These are phyloP conservation scores for Chlorella sp. DNA, from an alignment of 139 green algal genomes.

Conservation along the genomic window DNA sequence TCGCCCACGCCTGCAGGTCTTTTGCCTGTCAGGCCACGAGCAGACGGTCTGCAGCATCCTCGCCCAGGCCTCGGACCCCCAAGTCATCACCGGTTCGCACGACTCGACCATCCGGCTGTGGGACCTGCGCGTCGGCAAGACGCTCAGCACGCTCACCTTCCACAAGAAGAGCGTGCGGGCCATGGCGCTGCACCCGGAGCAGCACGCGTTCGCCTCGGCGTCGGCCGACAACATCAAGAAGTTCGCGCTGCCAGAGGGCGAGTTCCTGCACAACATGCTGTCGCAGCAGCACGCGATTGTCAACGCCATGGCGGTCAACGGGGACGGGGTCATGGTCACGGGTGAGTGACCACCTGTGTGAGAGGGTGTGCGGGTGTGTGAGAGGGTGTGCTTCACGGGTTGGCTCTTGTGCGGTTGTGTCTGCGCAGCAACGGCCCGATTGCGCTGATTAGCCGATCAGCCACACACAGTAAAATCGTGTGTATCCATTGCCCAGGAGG, in stretches of 20 bases:
- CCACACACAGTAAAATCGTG: too few species aligned
- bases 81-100: conserved; percentile 79
- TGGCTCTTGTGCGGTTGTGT: neutral
- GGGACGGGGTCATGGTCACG: conserved; percentile 88
- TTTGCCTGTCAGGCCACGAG: conserved; percentile 86
- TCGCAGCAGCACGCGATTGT: conserved; percentile 88
- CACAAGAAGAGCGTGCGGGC: conserved; percentile 94
- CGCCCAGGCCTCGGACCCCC: conserved; percentile 74
- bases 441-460: too few species aligned
- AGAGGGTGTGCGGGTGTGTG: too few species aligned
- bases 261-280: conserved; percentile 98
- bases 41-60: conserved; percentile 91
- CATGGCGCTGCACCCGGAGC: conserved; percentile 71
- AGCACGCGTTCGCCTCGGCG: conserved; percentile 81
- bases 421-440: too few species aligned
- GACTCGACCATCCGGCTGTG: conserved; percentile 56
- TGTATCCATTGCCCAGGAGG: too few species aligned
- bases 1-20: too few species aligned
- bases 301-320: conserved; percentile 89
- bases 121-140: conserved; percentile 64
- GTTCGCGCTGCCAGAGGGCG: conserved; percentile 68
- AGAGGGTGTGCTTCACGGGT: too few species aligned
- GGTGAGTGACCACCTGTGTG: conserved; percentile 46
- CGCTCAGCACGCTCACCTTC: conserved; percentile 87
- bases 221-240: conserved; percentile 99